Evolutionary conservation across 2,329 filamentous ascomycete species (phyloP), one percentile per base, ranked within the genome.

Genomic region (Apiospora koreana): DNA sequence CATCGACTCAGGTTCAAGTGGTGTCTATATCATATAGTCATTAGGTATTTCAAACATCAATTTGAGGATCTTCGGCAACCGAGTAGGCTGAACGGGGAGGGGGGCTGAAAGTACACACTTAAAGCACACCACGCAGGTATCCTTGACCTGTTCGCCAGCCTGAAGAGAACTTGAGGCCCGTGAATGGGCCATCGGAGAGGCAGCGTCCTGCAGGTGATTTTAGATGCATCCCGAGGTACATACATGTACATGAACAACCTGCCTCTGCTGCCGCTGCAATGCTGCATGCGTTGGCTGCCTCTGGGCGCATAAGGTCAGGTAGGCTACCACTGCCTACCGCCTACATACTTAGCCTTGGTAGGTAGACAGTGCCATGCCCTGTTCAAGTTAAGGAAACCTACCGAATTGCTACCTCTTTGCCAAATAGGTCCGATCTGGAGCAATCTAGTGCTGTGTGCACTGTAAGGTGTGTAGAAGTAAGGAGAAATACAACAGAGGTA

Each of bases 221-320:
- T 71, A 64, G 69, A 41, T 75, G 70, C 70, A 71, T 73, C 70
- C 65, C 68, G 72, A 67, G 18, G 54, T 62, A 62, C 54, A 62
- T 62, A 38, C 54, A 62, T 62, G 68, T 71, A 74, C 72, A 73
- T 74, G 71, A 65, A 73, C 71, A 72, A 71, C 72, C 69, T 62
- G 31, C 35, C 35, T 35, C 35, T 35, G 35, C 35, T 35, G 35
- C 35, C 3, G 35, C 48, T 64, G 66, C 35, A 72, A 72, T 70
- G 65, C 69, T 70, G 62, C 72, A 73, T 75, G 74, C 64, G 74
- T 70, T 76, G 74, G 72, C 74, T 71, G 70, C 68, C 65, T 67
- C 68, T 45, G 28, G 21, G 21, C 18, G 31, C 45, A 25, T 28
- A n/a, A 21, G 31, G 18, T 31, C 18, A 62, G 54, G 18, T 14